Base-by-base conservation (phyloP, 768 basidiomycete genomes). In the Auricularia cornea region DNA sequence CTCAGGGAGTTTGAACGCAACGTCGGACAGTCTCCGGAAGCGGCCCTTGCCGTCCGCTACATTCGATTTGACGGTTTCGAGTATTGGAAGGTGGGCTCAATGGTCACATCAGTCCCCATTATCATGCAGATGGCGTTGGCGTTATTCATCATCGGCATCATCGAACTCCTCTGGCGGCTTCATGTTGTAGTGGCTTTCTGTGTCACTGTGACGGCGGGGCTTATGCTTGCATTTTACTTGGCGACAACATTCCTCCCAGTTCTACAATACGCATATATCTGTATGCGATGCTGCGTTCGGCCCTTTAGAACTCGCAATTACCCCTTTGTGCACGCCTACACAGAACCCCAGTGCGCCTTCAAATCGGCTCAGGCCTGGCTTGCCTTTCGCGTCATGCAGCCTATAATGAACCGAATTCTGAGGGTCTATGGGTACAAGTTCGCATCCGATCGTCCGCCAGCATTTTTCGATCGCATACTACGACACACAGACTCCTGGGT, bases 31-130 rank as follows among this genome's bases (percentile, higher is more conserved):
- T 10, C 51, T 35, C 29, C 48, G 20, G 28, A 33, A 23, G 26
- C 41, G 16, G 51, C 26, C n/a, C 61, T 66, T n/a, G 60, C 68
- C 2, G 60, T 66, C 14, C 66, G 70, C 11, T 67, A 71, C 33
- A 61, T 61, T 26, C 64, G 68, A 3, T 66, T 69, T 32, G 62
- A 67, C n/a, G 69, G 68, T 14, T 59, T 71, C n/a, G 18, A 59
- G 20, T 35, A 59, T 2, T 72, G 70, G 71, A 59, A 64, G n/a
- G 65, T 72, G 4, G 63, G 65, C 20, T 67, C 66, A 32, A 68
- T 71, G 23, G 63, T 71, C 59, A 64, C 66, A 2, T 29, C 64
- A 8, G 62, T 72, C 3, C 71, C 72, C 6, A n/a, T 67, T 26
- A 59, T 68, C 8, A 62, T 71, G 2, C 69, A 71, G 30, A 4